phyloP scores from a whole-genome alignment of 176 grass and related monocot genomes.

The Eleusine coracana region DNA sequence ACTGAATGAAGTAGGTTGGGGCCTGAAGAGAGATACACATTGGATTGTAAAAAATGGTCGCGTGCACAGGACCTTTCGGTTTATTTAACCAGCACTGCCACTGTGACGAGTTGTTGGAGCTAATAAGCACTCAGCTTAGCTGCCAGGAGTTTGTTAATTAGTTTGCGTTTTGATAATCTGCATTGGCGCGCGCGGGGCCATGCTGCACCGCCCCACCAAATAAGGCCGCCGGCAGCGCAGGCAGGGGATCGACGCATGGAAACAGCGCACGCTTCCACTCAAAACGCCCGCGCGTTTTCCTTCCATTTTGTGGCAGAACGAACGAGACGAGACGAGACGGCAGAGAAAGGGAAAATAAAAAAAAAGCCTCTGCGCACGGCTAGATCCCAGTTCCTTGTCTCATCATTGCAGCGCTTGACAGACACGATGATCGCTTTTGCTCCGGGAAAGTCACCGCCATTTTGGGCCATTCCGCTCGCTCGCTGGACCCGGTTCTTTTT shows the following conservation, averaged over 20 bases:
- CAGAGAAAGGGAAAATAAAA: neutral
- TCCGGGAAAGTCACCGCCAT: neutral
- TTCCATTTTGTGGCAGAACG: neutral
- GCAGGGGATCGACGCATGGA: constrained; percentile 2
- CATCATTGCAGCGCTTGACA: constrained; percentile 36
- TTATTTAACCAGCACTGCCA: neutral
- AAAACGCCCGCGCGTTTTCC: neutral
- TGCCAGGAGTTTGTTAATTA: neutral
- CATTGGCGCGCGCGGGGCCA: constrained; percentile 1
- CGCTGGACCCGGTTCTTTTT: too few relatives aligned
- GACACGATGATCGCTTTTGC: constrained; percentile 7
- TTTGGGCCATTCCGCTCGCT: neutral
- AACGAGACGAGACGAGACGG: neutral
- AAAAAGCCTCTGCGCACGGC: constrained; percentile 3
- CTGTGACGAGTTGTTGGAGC: neutral
- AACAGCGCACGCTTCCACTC: constrained; percentile 49
- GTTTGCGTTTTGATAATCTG: neutral
- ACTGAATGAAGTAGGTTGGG: too few relatives aligned
- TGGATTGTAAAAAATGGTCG: neutral
- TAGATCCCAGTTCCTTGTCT: constrained; percentile 36
- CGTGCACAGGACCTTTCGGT: neutral
- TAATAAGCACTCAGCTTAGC: neutral
- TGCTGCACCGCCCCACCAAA: constrained; percentile 29
- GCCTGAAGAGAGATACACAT: too few relatives aligned
- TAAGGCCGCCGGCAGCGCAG: neutral